Base-by-base conservation (phyloP, 495 filamentous ascomycete genomes). In the Copromyces sp. region DNA sequence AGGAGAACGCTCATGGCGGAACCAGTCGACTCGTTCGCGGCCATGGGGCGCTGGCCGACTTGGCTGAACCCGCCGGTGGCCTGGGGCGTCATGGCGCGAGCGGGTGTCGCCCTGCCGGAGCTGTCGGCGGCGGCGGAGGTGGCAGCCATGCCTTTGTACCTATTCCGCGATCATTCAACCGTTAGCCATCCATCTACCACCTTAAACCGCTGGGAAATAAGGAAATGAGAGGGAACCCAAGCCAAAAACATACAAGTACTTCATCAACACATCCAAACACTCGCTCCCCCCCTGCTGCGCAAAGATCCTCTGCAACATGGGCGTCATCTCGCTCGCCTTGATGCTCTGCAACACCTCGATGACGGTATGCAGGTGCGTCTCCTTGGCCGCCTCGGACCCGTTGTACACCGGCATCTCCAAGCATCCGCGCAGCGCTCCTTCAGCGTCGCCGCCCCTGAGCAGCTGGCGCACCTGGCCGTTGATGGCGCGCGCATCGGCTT, bases 1-100 rank as follows among this genome's bases (percentile, higher is more conserved):
- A 98, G 83, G 77, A 98, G 78, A 61, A 98, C 94, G 75, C 94
- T 97, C 94, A 97, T 97, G 65, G 90, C 91, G 76, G 93, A 89
- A 68, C 93, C 92, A 75, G 92, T 91, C 72, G 91, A 91, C 73
- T 94, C 93, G 75, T 88, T 90, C 24, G 87, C 39, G 7, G 71
- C 88, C 24, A 90, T 86, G 47, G 90, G 88, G 45, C 93, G 85
- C 16, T 83, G 83, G 71, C 91, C 89, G 74, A 94, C 87, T 82
- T 97, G 94, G 75, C 91, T 92, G 83, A 97, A 97, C 6, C 24
- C 24, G 24, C 78, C 93, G 6, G 94, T 97, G 69, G 86, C 83
- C 82, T 97, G 93, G 40, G 94, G 93, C 42, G 92, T 91, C 73
- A 93, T 77, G 47, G 47, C 47, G 68, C 81, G 78, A 53, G 83